These are phyloP conservation scores for Ascochyta koolunga DNA, from an alignment of 2,329 filamentous ascomycete genomes.

Conservation along the genomic window DNA sequence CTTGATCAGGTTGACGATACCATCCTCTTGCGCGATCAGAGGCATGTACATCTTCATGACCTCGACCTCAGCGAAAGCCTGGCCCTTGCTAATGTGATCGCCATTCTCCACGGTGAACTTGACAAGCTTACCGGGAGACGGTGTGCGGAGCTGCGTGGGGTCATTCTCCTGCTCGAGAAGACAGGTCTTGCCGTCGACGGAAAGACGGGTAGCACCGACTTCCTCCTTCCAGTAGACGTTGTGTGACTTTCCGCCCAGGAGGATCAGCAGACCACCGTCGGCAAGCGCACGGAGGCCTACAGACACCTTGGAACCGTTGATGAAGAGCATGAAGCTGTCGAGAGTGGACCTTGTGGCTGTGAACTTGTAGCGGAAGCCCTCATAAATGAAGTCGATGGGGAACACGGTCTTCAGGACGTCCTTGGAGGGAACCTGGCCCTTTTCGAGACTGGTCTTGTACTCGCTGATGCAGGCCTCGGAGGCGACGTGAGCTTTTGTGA, in stretches of 20 bases:
- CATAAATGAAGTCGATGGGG: conserved; percentile 97
- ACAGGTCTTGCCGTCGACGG: conserved; percentile 97
- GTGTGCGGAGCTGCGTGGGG: conserved; percentile 92
- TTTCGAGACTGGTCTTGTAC: conserved; percentile 88
- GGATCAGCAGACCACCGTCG: conserved; percentile 89
- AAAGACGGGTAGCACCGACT: conserved; percentile 91
- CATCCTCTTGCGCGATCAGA: conserved; percentile 90
- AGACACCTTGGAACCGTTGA: conserved; percentile 96
- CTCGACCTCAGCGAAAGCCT: conserved; percentile 95
- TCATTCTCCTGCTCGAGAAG: conserved; percentile 98
- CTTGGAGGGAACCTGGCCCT: conserved; percentile 96
- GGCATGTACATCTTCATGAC: conserved; percentile 99
- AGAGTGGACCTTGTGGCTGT: conserved; percentile 90
- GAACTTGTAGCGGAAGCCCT: conserved; percentile 96
- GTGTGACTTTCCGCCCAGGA: conserved; percentile 91
- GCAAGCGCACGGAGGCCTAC: conserved; percentile 91
- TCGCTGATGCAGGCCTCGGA: conserved; percentile 87
- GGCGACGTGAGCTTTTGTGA: conserved; percentile 93
- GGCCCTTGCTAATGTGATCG: conserved; percentile 87
- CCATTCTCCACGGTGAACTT: conserved; percentile 98
- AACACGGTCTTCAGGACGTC: conserved; percentile 98
- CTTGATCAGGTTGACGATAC: conserved; percentile 97
- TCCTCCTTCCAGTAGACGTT: conserved; percentile 99
- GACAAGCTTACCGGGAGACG: conserved; percentile 95
- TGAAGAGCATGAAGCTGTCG: conserved; percentile 97